Conservation (phyloP, 164 flowering plant genomes). For the Annona cherimola region DNA sequence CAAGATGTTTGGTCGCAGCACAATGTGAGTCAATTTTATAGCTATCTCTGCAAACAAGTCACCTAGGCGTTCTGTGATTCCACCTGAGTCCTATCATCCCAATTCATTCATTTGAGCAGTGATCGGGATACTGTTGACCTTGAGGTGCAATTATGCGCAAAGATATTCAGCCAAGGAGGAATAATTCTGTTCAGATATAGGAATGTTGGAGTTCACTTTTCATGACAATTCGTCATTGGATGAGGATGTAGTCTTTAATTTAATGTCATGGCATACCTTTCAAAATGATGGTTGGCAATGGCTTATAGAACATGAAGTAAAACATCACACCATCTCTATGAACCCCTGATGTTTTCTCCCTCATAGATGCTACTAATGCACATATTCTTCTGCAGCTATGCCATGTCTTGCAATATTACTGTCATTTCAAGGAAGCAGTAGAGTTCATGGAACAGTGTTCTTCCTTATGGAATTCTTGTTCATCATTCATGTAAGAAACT, state of each 20-base stretch:
- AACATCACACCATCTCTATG: not conserved
- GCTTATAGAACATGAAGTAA: not conserved
- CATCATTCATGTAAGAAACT: slow-evolving; percentile 62
- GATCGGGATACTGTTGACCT: not conserved
- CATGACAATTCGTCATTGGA: not conserved
- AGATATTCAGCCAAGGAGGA: not conserved
- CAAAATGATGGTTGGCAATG: not conserved
- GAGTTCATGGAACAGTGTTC: slow-evolving; percentile 83
- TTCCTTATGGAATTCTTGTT: slow-evolving; percentile 62
- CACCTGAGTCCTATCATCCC: not conserved
- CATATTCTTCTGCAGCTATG: slow-evolving; percentile 61
- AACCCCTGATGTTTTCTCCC: not conserved
- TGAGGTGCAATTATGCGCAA: not conserved
- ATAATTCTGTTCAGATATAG: not conserved
- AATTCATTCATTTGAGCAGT: not conserved
- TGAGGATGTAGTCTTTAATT: not conserved
- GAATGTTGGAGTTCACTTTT: not conserved
- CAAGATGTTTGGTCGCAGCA: slow-evolving; percentile 87
- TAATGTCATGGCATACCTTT: not conserved
- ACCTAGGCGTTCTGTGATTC: not conserved
- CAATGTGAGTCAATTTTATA: slow-evolving; percentile 46
- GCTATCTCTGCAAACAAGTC: not conserved
- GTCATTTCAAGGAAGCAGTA: slow-evolving; percentile 85
- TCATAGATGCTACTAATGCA: not conserved
- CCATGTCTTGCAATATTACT: slow-evolving; percentile 78